Evolutionary conservation across 2,329 filamentous ascomycete species (phyloP).

Genomic region (Hymenotorrendiella dingleyae): DNA sequence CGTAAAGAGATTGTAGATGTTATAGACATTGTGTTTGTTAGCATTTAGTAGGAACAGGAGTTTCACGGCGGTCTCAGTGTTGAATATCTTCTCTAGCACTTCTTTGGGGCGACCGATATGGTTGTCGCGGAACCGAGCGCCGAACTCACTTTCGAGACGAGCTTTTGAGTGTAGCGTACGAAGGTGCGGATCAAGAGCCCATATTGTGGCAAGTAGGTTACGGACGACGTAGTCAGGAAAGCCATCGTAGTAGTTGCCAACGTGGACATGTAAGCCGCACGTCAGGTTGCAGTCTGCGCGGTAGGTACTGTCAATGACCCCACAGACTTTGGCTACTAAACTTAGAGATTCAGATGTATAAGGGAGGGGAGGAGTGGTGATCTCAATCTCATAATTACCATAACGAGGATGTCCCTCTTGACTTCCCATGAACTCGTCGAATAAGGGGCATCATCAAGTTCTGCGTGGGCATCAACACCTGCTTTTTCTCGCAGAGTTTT

Average conservation of each 20-base stretch:
- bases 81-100: background rate
- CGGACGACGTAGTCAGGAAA: background rate
- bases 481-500: background rate
- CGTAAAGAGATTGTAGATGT: background rate
- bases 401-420: background rate
- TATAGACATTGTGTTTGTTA: background rate
- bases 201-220: background rate
- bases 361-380: background rate
- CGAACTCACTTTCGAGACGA: background rate
- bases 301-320: background rate
- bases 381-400: background rate
- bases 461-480: background rate
- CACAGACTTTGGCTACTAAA: background rate
- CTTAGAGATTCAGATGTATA: background rate
- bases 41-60: no score
- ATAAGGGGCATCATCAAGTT: background rate
- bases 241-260: background rate
- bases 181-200: background rate
- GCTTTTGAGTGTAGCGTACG: background rate
- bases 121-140: background rate
- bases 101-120: background rate
- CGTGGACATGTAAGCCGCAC: background rate
- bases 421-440: background rate
- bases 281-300: background rate
- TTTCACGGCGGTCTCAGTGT: no score